These are phyloP conservation scores for Fusarium setosum DNA, from an alignment of 2,329 filamentous ascomycete genomes.

Conservation along the genomic window DNA sequence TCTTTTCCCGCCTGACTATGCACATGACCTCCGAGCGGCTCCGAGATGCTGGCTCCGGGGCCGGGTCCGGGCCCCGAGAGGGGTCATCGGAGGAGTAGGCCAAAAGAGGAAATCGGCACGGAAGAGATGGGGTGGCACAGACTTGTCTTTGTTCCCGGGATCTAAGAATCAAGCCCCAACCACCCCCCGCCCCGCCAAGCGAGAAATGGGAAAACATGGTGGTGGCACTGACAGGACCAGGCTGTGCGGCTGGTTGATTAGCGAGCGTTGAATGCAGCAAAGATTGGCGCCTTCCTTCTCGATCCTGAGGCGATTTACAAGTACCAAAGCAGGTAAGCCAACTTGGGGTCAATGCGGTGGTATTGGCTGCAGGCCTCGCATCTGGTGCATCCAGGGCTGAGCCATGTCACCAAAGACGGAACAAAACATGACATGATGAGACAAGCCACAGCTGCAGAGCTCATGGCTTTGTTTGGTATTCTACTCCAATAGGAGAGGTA, in stretches of 20 bases:
- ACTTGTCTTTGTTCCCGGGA: not conserved
- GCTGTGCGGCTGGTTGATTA: conserved; percentile 16
- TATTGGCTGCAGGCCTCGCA: too few species aligned
- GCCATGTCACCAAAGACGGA: conserved; percentile 10
- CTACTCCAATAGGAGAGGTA: conserved; percentile 1
- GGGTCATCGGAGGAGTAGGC: conserved; percentile 16
- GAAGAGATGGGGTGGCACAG: not conserved
- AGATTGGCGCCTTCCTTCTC: not conserved
- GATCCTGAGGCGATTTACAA: too few species aligned
- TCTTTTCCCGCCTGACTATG: not conserved
- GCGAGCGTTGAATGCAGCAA: conserved; percentile 13
- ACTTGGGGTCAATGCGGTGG: too few species aligned
- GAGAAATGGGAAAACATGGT: not conserved
- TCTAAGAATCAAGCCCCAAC: too few species aligned
- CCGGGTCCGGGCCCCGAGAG: conserved; percentile 18
- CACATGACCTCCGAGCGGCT: conserved; percentile 11
- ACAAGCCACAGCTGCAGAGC: conserved; percentile 10
- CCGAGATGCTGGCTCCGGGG: conserved; percentile 18
- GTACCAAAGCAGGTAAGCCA: too few species aligned
- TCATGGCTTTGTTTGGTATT: not conserved
- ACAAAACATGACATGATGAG: conserved; percentile 13
- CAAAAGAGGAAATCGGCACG: conserved; percentile 25
- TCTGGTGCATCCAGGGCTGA: not conserved
- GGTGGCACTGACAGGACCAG: conserved; percentile 8
- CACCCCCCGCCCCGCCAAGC: not conserved